Evolutionary conservation across 345 rosid species (phyloP).

Genomic region (Noccaea bulbosa): DNA sequence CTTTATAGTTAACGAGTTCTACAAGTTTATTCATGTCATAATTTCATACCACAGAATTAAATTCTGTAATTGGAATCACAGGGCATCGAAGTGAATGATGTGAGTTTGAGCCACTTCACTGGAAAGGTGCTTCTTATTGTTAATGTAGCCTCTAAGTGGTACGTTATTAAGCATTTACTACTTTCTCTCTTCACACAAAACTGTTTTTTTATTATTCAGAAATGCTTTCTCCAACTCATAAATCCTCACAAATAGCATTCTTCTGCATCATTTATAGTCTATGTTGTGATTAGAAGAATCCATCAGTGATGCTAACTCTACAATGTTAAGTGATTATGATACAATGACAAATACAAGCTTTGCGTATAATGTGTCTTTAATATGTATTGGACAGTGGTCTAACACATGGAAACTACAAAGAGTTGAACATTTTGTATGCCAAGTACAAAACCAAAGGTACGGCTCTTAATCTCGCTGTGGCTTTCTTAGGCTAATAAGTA

Average conservation of each 20-base stretch:
- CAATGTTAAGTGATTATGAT: conserved; percentile 7
- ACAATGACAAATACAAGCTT: neutral
- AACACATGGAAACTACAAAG: conserved; percentile 87
- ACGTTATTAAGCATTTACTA: neutral
- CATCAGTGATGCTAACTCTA: conserved; percentile 1
- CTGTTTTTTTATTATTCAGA: neutral
- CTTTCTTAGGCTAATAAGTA: conserved; percentile 16
- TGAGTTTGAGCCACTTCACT: conserved; percentile 57
- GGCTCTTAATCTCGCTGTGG: conserved; percentile 10
- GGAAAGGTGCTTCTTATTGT: conserved; percentile 91
- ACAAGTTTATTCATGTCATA: conserved; percentile 16
- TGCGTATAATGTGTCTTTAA: conserved; percentile 8
- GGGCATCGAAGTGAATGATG: conserved; percentile 80
- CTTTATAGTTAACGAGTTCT: neutral
- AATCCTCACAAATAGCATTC: conserved; percentile 6
- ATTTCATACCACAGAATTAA: neutral
- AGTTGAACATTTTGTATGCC: conserved; percentile 73
- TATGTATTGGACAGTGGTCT: conserved; percentile 63
- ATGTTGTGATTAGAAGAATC: neutral
- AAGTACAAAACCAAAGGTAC: conserved; percentile 77
- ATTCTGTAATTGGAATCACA: conserved; percentile 37
- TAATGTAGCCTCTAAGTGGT: conserved; percentile 98
- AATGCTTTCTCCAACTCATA: neutral
- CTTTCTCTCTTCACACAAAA: conserved; percentile 10
- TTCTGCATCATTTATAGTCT: conserved; percentile 2